Base-by-base conservation (phyloP, 2,329 filamentous ascomycete species). In the Massarina eburnea region DNA sequence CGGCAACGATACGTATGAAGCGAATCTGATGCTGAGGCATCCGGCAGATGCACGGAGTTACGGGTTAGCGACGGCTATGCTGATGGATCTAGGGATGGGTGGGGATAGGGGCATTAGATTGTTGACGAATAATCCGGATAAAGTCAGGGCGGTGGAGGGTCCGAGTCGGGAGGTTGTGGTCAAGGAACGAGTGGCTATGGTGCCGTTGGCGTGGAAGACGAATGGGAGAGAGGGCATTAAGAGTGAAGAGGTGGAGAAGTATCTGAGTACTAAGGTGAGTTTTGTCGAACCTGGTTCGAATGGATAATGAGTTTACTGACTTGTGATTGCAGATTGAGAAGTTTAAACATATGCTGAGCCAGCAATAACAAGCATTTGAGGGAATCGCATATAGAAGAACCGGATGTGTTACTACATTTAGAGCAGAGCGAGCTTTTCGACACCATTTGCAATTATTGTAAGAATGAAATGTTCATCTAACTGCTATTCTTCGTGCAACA, bases 91-190 rank as follows among this genome's bases (percentile, higher is more conserved):
- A 22, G 91, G 89, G 0, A 80, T 84, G 8, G 81, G 79, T 2
- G 80, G 76, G 1, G 79, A 95, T 57, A 70, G 74, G 10, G 88
- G 91, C 21, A 85, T 97, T 42, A 79, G 89, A 27, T 74, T 99
- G 40, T 74, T 99, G 59, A 99, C 94, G 8, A 99, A 99, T 69
- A 99, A 99, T 62, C 94, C 94, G 0, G 94, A 99, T 60, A 99
- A 99, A 76, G 89, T 99, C 33, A 79, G 90, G 14, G 94, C 94
- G 0, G 88, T 99, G 0, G 94, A 99, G 69, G 94, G 94, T 0
- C 91, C 91, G 0, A 89, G 89, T 55, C 77, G 91, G 9, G 92
- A 99, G 72, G 80, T 99, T 10, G 80, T 87, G 8, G 94, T 99
- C 2, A 88, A 81, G 55, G 92, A 97, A 72, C 76, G 94, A 36